Evolutionary conservation across 148 eudicot species (phyloP), one percentile per base, ranked within the genome.

Genomic region (Rhododendron williamsianum): DNA sequence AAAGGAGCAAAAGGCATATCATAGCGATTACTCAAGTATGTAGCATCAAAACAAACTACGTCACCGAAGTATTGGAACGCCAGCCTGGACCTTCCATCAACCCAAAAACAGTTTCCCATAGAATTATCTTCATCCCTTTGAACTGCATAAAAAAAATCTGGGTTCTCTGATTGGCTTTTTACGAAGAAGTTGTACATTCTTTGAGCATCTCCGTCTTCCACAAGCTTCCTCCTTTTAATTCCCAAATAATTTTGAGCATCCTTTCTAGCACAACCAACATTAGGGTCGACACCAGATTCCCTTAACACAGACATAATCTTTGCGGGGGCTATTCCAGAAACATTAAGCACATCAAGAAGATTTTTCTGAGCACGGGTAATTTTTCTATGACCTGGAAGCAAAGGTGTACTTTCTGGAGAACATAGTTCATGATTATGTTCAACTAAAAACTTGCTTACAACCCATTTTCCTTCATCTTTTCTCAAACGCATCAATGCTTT

Each of bases 1-100:
- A 74, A 74, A 74, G 78, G 48, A 74, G 36, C 78, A 74, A 74
- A 74, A 38, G 78, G 78, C 46, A 74, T 35, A 74, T 33, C 78
- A 18, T 74, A 74, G 45, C 46, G 10, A 74, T 74, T 36, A 35
- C 41, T 74, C 6, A 74, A 36, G 45, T 74, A 74, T 74, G 78
- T 74, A 74, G 78, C 78, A 36, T 74, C 78, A 74, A 74, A 74
- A 23, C 8, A 10, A 18, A 74, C 78, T 15, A 74, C 46, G 8
- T 74, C 78, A 10, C 78, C 46, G 15, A 74, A 74, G 45, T 74
- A 74, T 35, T 74, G 78, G 45, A 4, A 74, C 6, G 78, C 78
- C 78, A 74, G 36, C 46, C 46, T 4, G 8, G 46, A 74, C 45
- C 45, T 35, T 35, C 21, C 46, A 74, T 74, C n/a, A 36, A 6